phyloP scores from a whole-genome alignment of 192 early-diverging fungal species.

The Linderina pennispora region DNA sequence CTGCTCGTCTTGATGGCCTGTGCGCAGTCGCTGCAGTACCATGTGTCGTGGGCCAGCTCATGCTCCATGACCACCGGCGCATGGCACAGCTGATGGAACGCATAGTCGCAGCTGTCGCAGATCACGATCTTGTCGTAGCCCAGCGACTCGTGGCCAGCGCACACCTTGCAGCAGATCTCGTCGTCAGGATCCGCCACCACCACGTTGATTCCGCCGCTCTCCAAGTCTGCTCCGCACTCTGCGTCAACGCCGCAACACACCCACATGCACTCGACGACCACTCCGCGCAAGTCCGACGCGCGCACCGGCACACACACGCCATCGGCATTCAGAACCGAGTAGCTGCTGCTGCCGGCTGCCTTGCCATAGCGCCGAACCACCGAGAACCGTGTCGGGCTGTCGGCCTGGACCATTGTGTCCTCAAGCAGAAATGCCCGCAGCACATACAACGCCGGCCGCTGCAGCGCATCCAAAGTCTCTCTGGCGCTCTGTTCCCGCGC shows the following conservation, averaged over 20 bases:
- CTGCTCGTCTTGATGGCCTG: too few relatives aligned
- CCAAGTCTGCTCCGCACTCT: constrained; percentile 8
- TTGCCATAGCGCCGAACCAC: constrained; percentile 34
- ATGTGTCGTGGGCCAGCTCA: constrained; percentile 30
- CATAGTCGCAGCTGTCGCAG: constrained; percentile 41
- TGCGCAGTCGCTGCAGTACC: constrained; percentile 37
- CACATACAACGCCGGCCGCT: constrained; percentile 2
- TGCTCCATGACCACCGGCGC: constrained; percentile 28
- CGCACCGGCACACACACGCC: constrained; percentile 22
- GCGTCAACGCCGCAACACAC: constrained; percentile 31
- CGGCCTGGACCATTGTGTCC: not conserved
- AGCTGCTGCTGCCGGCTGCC: constrained; percentile 9
- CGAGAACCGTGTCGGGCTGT: not conserved
- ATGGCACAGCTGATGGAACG: constrained; percentile 46
- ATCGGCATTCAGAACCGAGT: constrained; percentile 12
- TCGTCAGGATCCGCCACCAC: constrained; percentile 43
- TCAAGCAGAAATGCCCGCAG: constrained; percentile 26
- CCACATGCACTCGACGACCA: constrained; percentile 37
- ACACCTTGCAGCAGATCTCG: constrained; percentile 36
- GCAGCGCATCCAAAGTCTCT: constrained; percentile 4
- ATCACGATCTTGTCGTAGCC: constrained; percentile 45
- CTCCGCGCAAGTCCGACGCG: constrained; percentile 16
- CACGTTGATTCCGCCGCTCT: constrained; percentile 11
- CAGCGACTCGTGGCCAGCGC: constrained; percentile 15
- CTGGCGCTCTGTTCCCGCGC: not conserved